A percentile compares a stretch with the other conserved stretches of the same genome.
These are phyloP conservation scores for Scedosporium aurantiacum DNA, from an alignment of 2,329 filamentous ascomycete genomes.

Conservation along the genomic window DNA sequence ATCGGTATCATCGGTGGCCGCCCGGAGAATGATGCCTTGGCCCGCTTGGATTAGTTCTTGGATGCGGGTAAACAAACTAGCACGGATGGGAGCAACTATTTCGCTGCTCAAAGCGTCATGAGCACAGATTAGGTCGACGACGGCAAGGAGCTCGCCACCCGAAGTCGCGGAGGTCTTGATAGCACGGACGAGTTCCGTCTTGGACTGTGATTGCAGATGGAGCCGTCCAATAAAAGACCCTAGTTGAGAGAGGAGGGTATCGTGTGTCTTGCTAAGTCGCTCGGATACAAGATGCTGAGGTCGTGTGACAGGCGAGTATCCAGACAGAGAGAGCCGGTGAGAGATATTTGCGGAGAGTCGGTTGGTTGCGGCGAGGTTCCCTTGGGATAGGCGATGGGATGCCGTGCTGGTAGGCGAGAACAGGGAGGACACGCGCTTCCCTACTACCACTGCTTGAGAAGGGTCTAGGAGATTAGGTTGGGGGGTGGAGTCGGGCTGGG, in stretches of 20 bases:
- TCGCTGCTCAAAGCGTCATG: constrained; percentile 61
- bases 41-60: constrained; percentile 72
- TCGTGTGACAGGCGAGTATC: constrained; percentile 49
- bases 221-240: constrained; percentile 86
- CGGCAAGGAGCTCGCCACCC: constrained; percentile 65
- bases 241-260: constrained; percentile 80
- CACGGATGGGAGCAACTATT: constrained; percentile 56
- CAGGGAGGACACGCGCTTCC: constrained; percentile 36
- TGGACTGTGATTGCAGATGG: constrained; percentile 84
- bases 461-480: constrained; percentile 6
- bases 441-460: constrained; percentile 24
- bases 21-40: constrained; percentile 62
- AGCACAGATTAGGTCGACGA: constrained; percentile 73
- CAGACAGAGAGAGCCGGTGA: constrained; percentile 69
- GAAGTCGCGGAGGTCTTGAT: constrained; percentile 77
- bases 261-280: constrained; percentile 67
- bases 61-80: constrained; percentile 69
- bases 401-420: constrained; percentile 21
- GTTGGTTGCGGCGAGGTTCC: constrained; percentile 24
- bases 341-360: constrained; percentile 46
- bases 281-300: constrained; percentile 73
- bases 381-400: constrained; percentile 26
- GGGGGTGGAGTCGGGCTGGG: constrained; percentile 1
- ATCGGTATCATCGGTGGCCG: constrained; percentile 60
- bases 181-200: constrained; percentile 68